Conservation (phyloP, 2,329 filamentous ascomycete genomes). For the Pseudodiploospora longispora region DNA sequence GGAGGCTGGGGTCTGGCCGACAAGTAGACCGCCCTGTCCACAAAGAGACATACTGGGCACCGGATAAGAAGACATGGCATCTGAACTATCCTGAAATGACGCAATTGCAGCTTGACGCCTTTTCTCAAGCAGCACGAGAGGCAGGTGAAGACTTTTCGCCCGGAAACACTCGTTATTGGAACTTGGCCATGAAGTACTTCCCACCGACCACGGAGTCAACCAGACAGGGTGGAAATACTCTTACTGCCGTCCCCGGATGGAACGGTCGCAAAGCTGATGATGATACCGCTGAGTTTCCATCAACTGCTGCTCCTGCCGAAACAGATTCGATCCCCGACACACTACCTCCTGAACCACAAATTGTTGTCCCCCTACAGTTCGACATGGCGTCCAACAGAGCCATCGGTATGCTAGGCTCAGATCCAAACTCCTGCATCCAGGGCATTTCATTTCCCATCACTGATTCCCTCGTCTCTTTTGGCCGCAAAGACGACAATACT, state of each 20-base stretch:
- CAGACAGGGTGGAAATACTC: conserved; percentile 2
- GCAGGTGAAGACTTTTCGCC: conserved; percentile 47
- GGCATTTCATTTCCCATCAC: conserved; percentile 58
- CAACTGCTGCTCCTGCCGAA: conserved; percentile 21
- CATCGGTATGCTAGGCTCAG: conserved; percentile 60
- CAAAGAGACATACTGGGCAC: conserved; percentile 51
- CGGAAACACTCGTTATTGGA: conserved; percentile 44
- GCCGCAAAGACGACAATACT: conserved; percentile 62
- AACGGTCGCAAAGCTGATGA: conserved; percentile 11
- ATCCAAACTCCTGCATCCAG: conserved; percentile 55
- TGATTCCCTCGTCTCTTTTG: conserved; percentile 66
- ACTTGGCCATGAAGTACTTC: conserved; percentile 50
- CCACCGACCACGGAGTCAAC: conserved; percentile 31
- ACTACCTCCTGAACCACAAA: conserved; percentile 26
- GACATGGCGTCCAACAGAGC: conserved; percentile 29
- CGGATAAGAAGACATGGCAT: conserved; percentile 49
- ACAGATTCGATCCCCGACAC: conserved; percentile 26
- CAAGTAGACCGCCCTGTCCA: conserved; percentile 50
- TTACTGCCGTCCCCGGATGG: conserved; percentile 14
- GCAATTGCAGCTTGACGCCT: conserved; percentile 48
- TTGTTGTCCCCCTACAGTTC: conserved; percentile 26
- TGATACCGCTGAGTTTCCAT: conserved; percentile 16
- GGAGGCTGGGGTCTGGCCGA: conserved; percentile 41
- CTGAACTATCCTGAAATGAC: conserved; percentile 57
- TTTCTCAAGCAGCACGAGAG: conserved; percentile 41